Percentiles rank a stretch among this genome's conserved stretches.
Evolutionary conservation across 2,329 filamentous ascomycete genomes (phyloP).

Genomic region (Fusarium fracticaudum): DNA sequence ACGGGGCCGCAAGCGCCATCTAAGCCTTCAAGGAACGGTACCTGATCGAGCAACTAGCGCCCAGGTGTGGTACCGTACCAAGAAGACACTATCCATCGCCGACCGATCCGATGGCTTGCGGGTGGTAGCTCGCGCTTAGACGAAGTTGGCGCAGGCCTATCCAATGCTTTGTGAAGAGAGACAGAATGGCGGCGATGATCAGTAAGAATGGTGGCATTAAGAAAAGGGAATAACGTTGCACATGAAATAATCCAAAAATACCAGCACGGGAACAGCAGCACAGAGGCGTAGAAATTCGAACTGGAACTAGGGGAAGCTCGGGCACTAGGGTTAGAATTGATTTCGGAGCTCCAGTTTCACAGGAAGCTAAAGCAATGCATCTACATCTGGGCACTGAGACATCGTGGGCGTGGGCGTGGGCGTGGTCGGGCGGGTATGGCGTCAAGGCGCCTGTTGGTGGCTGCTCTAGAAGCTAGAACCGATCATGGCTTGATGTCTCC

Average conservation of each 20-base stretch:
- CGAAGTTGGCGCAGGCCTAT: background rate
- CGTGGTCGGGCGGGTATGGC: slow-evolving; percentile 36
- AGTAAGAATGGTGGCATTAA: slow-evolving; percentile 10
- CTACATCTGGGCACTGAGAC: background rate
- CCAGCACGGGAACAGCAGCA: slow-evolving; percentile 1
- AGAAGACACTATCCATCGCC: slow-evolving; percentile 3
- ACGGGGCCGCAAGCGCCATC: slow-evolving; percentile 43
- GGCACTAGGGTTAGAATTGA: background rate
- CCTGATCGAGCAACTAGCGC: slow-evolving; percentile 37
- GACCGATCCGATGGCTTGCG: slow-evolving; percentile 25
- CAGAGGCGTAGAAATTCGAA: slow-evolving; percentile 1
- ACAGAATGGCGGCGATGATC: slow-evolving; percentile 7
- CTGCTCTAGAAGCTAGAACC: slow-evolving; percentile 21
- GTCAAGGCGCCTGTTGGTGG: slow-evolving; percentile 43
- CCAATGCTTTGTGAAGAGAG: slow-evolving; percentile 3
- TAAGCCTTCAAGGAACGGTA: slow-evolving; percentile 43
- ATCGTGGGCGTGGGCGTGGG: background rate
- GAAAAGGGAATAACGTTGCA: slow-evolving; percentile 4
- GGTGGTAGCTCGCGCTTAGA: slow-evolving; percentile 13
- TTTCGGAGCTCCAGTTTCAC: slow-evolving; percentile 1
- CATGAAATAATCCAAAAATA: slow-evolving; percentile 4
- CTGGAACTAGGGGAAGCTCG: background rate
- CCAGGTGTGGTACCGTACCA: slow-evolving; percentile 18
- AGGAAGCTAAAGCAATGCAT: slow-evolving; percentile 1
- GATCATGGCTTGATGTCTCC: slow-evolving; percentile 26